phyloP scores from a whole-genome alignment of 345 rosid species.

The Pugionium dolabratum region DNA sequence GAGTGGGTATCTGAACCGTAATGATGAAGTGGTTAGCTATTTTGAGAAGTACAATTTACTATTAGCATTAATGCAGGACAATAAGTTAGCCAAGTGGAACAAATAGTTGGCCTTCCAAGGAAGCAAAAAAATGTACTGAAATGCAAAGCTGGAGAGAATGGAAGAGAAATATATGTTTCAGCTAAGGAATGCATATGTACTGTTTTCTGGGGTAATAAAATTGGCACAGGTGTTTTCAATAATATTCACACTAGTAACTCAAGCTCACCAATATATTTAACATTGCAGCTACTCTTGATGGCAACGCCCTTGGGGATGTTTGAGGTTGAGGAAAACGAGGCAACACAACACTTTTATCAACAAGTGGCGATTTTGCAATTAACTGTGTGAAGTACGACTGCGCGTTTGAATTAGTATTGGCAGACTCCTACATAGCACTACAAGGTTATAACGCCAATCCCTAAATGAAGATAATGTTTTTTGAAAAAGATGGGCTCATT shows the following conservation, averaged over 20 bases:
- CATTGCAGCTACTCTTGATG: conserved; percentile 89
- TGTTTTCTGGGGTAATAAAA: not conserved
- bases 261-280: conserved; percentile 76
- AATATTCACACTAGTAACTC: conserved; percentile 17
- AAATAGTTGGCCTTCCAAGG: conserved; percentile 9
- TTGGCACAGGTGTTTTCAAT: not conserved
- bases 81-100: conserved; percentile 18
- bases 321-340: conserved; percentile 77
- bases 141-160: conserved; percentile 1
- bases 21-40: conserved; percentile 23
- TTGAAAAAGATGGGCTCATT: not conserved
- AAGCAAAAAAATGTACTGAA: conserved; percentile 22
- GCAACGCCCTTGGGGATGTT: conserved; percentile 59
- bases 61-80: not conserved
- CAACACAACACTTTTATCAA: conserved; percentile 46
- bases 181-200: not conserved
- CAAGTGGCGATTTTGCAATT: conserved; percentile 61
- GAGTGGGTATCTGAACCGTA: conserved; percentile 74
- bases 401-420: conserved; percentile 51
- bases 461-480: not conserved
- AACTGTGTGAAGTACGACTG: conserved; percentile 69
- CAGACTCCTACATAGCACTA: conserved; percentile 56
- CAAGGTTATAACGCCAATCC: conserved; percentile 25
- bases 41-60: conserved; percentile 8
- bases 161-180: conserved; percentile 5